Evolutionary conservation across 768 basidiomycete species (phyloP), one percentile per base, ranked within the genome.

Genomic region (Steccherinum ochraceum): DNA sequence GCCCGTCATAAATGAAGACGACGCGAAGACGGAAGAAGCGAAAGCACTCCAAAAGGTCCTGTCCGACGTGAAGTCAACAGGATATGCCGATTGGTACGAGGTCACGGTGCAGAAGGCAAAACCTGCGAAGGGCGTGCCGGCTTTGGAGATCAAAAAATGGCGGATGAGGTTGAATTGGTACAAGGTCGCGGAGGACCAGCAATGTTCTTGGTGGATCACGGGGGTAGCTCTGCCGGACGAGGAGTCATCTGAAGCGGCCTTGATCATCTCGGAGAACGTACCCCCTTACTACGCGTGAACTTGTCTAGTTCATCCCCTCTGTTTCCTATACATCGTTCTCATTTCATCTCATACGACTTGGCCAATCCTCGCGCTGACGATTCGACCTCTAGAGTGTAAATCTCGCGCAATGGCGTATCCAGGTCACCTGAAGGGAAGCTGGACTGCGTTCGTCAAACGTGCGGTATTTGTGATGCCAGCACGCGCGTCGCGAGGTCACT

Each of bases 1-100:
- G 20, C 24, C 7, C 1, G 19, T 26, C 18, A 42, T 20, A 12
- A 24, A 26, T 13, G 23, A 12, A 7, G 43, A 25, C 5, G 24
- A 12, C 16, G n/a, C 48, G 39, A 20, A 40, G 40, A 18, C 13
- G 24, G 35, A 40, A 21, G 24, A 40, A 23, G 24, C 19, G 20
- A 21, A 40, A 39, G 20, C 10, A 20, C 4, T 10, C 13, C 3
- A 24, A 42, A 46, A 16, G 50, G 20, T 41, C 10, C 4, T 18
- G 18, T 20, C 24, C 24, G 23, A 12, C 20, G 18, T 18, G 50
- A 21, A 16, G 26, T 16, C 45, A 7, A 25, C n/a, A 10, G 47
- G 27, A 12, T 18, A 40, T 4, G 40, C 27, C 4, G 48, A 47
- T 46, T 53, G 52, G 52, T 49, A 53, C 27, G 52, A 53, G 44